Evolutionary conservation across 2,329 filamentous ascomycete species (phyloP).

Genomic region (Colletotrichum caudatum): DNA sequence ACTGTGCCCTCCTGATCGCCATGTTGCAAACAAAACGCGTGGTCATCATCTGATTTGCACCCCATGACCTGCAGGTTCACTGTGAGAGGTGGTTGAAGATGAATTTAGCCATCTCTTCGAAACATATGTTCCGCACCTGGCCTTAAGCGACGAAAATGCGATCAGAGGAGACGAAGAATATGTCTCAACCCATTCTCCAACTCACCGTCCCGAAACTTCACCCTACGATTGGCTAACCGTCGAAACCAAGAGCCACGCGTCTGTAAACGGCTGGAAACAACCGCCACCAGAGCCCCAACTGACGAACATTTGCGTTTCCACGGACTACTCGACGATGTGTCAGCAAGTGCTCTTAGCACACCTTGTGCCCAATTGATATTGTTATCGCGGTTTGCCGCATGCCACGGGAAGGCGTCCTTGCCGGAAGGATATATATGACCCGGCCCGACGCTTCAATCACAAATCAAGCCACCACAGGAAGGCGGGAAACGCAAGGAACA

Average conservation of each 20-base stretch:
- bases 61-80: background rate
- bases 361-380: background rate
- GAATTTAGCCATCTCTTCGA: background rate
- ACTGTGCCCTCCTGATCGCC: background rate
- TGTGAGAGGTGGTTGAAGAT: background rate
- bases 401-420: background rate
- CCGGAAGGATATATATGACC: background rate
- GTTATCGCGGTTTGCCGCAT: background rate
- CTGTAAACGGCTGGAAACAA: background rate
- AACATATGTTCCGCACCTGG: background rate
- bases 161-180: background rate
- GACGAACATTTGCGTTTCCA: background rate
- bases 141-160: background rate
- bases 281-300: too few species aligned
- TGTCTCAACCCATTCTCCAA: background rate
- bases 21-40: background rate
- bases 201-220: background rate
- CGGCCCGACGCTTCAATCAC: background rate
- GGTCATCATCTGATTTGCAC: background rate
- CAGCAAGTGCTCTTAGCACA: background rate
- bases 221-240: background rate
- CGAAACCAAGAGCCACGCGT: background rate
- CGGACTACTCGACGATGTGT: background rate
- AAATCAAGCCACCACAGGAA: too few species aligned
- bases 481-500: background rate